phyloP scores from a whole-genome alignment of 2,329 filamentous ascomycete genomes.

The Colletotrichum theobromicola region DNA sequence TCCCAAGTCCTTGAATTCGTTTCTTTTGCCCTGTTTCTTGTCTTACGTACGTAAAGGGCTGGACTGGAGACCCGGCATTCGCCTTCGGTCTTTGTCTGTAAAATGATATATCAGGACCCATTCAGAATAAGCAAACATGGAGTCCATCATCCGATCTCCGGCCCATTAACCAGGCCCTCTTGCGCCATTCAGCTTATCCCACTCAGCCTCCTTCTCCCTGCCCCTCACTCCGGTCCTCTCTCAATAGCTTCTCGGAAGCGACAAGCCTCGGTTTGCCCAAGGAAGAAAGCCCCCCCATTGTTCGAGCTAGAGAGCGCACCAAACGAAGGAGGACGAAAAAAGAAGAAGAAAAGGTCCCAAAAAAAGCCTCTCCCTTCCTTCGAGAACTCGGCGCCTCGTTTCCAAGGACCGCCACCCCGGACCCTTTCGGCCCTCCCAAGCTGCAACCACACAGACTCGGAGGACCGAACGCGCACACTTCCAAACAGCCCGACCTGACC shows the following conservation, averaged over 20 bases:
- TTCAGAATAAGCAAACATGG: constrained; percentile 8
- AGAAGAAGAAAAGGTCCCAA: not conserved
- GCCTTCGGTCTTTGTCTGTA: not conserved
- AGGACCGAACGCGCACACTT: not conserved
- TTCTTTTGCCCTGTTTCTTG: not conserved
- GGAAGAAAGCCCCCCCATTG: not conserved
- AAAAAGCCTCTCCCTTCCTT: not conserved
- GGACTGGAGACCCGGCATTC: not conserved
- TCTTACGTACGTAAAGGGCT: not conserved
- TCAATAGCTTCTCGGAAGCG: not conserved
- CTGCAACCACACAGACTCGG: constrained; percentile 14
- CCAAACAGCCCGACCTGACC: not conserved
- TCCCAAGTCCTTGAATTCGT: not conserved
- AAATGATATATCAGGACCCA: not conserved
- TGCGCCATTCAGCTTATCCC: not conserved
- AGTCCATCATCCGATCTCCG: not conserved
- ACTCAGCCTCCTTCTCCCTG: not conserved
- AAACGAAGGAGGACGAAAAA: not conserved
- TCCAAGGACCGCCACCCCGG: not conserved
- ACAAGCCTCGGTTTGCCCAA: not conserved
- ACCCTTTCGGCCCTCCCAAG: not conserved
- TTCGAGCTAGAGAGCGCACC: not conserved
- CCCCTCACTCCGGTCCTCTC: not conserved
- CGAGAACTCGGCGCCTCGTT: not conserved
- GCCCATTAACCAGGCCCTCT: not conserved